These are phyloP conservation scores for Saitozyma podzolica DNA, from an alignment of 768 basidiomycete species.

Conservation along the genomic window DNA sequence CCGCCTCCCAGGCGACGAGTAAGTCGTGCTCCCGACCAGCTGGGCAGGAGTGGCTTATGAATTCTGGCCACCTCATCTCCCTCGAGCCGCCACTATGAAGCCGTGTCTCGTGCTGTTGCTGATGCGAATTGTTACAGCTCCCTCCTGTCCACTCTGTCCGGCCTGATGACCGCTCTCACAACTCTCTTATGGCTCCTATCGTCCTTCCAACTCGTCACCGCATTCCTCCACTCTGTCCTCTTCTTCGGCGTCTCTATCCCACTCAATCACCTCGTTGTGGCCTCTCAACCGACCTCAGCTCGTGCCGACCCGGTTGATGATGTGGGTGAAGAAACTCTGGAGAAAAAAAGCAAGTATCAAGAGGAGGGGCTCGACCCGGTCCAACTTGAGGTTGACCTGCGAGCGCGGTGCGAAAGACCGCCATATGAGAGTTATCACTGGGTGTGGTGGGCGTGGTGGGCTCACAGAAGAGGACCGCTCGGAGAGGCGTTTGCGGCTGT, in stretches of 20 bases:
- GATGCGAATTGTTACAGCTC: slow-evolving; percentile 6
- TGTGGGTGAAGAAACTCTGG: slow-evolving; percentile 25
- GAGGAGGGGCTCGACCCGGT: slow-evolving; percentile 7
- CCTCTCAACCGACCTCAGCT: neutral
- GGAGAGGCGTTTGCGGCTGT: slow-evolving; percentile 17
- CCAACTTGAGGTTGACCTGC: slow-evolving; percentile 36
- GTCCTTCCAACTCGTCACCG: slow-evolving; percentile 16
- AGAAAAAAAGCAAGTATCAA: slow-evolving; percentile 56
- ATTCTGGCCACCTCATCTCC: neutral
- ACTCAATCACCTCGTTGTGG: slow-evolving; percentile 18
- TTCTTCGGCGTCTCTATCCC: slow-evolving; percentile 43
- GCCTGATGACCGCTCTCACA: slow-evolving; percentile 23
- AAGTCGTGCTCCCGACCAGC: slow-evolving; percentile 2
- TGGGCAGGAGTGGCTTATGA: slow-evolving; percentile 4
- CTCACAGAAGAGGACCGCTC: slow-evolving; percentile 32
- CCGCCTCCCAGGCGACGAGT: slow-evolving; percentile 15
- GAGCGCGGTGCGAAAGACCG: slow-evolving; percentile 50
- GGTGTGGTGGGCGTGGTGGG: slow-evolving; percentile 46
- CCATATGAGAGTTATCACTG: slow-evolving; percentile 38
- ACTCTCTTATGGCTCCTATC: slow-evolving; percentile 32
- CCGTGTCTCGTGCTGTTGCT: too few relatives aligned
- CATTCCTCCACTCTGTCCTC: slow-evolving; percentile 41
- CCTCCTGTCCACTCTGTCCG: slow-evolving; percentile 14
- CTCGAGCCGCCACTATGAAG: neutral
- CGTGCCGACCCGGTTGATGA: neutral